phyloP scores from a whole-genome alignment of 1,284 basidiomycete species.

The Boletus sp. region DNA sequence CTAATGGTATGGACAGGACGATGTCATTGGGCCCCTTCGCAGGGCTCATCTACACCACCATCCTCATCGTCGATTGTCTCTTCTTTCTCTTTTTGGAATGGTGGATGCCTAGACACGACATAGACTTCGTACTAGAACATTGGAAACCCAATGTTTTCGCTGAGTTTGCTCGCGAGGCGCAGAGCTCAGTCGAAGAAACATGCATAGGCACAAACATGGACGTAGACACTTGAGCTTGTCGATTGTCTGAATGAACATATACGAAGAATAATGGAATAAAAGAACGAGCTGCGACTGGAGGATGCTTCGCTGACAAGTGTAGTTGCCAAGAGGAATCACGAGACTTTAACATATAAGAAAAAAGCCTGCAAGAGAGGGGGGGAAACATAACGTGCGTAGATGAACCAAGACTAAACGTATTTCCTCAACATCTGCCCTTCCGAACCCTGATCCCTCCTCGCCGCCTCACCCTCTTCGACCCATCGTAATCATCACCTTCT shows the following conservation, averaged over 20 bases:
- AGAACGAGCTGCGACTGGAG: constrained; percentile 3
- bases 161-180: constrained; percentile 26
- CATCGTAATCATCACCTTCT: constrained; percentile 28
- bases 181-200: neutral
- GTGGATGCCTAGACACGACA: constrained; percentile 64
- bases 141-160: constrained; percentile 39
- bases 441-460: constrained; percentile 21
- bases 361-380: no score
- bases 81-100: constrained; percentile 77
- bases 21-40: constrained; percentile 68
- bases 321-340: constrained; percentile 1
- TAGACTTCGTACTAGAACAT: constrained; percentile 60
- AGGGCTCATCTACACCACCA: constrained; percentile 75
- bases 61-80: constrained; percentile 75
- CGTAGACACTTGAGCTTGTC: neutral
- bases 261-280: constrained; percentile 23
- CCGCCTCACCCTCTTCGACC: constrained; percentile 21
- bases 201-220: no score
- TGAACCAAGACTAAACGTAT: neutral
- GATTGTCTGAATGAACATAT: constrained; percentile 18
- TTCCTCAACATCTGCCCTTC: constrained; percentile 19
- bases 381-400: neutral
- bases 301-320: neutral
- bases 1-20: constrained; percentile 37
- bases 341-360: constrained; percentile 5